These are phyloP conservation scores for Salix koriyanagi DNA, from an alignment of 345 rosid species.

Conservation along the genomic window DNA sequence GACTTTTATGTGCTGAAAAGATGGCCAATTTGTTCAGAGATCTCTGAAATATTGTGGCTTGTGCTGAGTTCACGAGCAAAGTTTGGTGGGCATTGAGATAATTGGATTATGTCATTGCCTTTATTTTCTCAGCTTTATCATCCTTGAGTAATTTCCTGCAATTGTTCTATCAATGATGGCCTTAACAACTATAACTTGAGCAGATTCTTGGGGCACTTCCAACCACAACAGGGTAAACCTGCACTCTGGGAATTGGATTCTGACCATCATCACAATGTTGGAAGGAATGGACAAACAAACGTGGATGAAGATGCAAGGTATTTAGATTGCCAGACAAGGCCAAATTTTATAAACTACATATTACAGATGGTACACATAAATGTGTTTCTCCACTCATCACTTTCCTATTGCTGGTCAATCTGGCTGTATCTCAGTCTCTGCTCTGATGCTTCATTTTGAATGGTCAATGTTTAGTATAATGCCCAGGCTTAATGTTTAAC, in stretches of 20 bases:
- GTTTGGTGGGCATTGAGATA: background rate
- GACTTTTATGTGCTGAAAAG: background rate
- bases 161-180: background rate
- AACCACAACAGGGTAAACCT: constrained; percentile 66
- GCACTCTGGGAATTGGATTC: constrained; percentile 79
- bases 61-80: background rate
- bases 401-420: background rate
- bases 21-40: background rate
- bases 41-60: background rate
- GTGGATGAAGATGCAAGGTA: constrained; percentile 67
- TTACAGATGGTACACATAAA: background rate
- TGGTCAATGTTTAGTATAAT: constrained; percentile 12
- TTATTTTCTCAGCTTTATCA: background rate
- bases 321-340: constrained; percentile 15
- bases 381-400: background rate
- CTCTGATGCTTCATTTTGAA: background rate
- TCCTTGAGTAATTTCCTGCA: constrained; percentile 5
- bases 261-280: constrained; percentile 44
- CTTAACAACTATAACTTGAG: constrained; percentile 14
- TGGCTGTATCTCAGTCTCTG: constrained; percentile 3
- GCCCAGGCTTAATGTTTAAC: constrained; percentile 1
- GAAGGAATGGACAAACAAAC: constrained; percentile 57
- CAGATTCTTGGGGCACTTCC: constrained; percentile 94
- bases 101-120: background rate
- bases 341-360: background rate